These are phyloP conservation scores for Phanerochaete sordida DNA, from an alignment of 768 basidiomycete species.

Conservation along the genomic window DNA sequence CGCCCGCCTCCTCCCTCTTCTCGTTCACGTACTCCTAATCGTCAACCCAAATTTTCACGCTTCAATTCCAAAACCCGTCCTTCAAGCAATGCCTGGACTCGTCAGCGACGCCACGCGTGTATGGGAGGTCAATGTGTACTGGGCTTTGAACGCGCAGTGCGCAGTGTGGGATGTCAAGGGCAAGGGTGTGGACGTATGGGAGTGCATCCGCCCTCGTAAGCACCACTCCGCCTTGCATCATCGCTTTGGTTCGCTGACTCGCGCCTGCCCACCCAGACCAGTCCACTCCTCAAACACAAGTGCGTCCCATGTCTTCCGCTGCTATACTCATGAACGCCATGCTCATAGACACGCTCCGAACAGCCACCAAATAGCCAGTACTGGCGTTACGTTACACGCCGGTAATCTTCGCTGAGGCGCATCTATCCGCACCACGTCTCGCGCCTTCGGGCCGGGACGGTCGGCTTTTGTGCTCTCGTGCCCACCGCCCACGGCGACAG, in stretches of 20 bases:
- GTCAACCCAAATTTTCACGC: not conserved
- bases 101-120: slow-evolving; percentile 66
- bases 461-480: slow-evolving; percentile 4
- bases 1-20: not conserved
- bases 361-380: slow-evolving; percentile 42
- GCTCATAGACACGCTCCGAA: not conserved
- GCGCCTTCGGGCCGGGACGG: slow-evolving; percentile 7
- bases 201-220: slow-evolving; percentile 68
- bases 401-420: slow-evolving; percentile 23
- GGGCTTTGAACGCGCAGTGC: slow-evolving; percentile 64
- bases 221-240: slow-evolving; percentile 14
- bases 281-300: slow-evolving; percentile 50
- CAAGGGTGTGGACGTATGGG: slow-evolving; percentile 72
- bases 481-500: not conserved
- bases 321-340: not conserved
- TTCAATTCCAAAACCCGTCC: not conserved
- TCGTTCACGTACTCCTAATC: not conserved
- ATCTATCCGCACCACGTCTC: not conserved
- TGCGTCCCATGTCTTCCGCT: slow-evolving; percentile 12
- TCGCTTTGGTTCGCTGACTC: not conserved
- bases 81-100: slow-evolving; percentile 21
- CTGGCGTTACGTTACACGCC: slow-evolving; percentile 47
- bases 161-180: slow-evolving; percentile 66
- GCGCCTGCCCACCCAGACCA: slow-evolving; percentile 40
- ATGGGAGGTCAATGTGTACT: slow-evolving; percentile 67